Evolutionary conservation across 352 stramenopile species (phyloP), one percentile per base, ranked within the genome.

Genomic region (Phytopythium helicoides): DNA sequence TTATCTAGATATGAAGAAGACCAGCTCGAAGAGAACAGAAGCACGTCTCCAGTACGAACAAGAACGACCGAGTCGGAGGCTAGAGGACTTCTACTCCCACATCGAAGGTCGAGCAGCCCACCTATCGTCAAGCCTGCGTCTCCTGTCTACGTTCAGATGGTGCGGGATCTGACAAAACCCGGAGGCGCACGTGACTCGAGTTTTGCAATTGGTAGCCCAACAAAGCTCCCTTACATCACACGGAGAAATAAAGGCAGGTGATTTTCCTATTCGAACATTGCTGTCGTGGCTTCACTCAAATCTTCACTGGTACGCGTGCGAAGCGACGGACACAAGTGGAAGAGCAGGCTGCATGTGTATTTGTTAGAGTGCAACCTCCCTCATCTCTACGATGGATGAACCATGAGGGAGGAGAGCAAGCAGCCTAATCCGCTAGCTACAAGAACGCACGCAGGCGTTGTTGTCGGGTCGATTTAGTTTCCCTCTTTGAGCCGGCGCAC

Each of bases 401-500:
- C 47, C 47, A 22, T 33, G 14, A n/a, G 7, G 28, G 18, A 35
- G 22, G 35, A 44, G 47, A 22, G n/a, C 47, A 21, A 34, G 28
- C 26, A 21, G 16, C 16, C 45, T 51, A 18, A 28, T 9, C 28
- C 28, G 28, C 23, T 33, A 51, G 45, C 45, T 51, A 23, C 28
- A 11, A 15, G 18, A 39, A 38, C 45, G 28, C 28, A 33, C 28
- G 28, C 5, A 33, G 5, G 28, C 9, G 28, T 33, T 33, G 28
- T 9, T 9, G 28, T 33, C 28, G 28, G 9, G 28, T 33, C 28
- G 28, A 33, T 47, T 76, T 81, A 89, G 39, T 87, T 86, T 49
- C 66, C 80, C 56, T 92, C 72, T 66, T 96, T 96, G 22, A 94
- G 64, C 58, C 87, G 82, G 56, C 86, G 85, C 60, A 96, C 86